A percentile compares a stretch with the other conserved stretches of the same genome.
Evolutionary conservation across 83 land plant genomes (phyloP).

Genomic region (Isoetes engelmannii): DNA sequence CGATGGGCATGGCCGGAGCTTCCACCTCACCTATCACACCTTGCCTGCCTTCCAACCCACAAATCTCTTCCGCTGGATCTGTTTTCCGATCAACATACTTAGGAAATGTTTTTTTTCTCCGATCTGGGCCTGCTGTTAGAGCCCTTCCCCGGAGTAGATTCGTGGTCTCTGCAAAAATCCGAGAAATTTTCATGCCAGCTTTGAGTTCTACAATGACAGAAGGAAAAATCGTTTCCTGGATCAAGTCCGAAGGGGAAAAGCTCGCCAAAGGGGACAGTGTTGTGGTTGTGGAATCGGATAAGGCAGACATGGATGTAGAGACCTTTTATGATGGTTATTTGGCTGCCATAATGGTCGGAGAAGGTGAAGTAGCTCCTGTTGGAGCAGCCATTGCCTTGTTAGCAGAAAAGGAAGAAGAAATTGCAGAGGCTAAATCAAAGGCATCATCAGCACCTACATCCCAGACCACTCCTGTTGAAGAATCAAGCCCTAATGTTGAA

Average conservation of each 20-base stretch:
- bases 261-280: constrained; percentile 58
- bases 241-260: constrained; percentile 86
- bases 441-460: constrained; percentile 25
- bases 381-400: constrained; percentile 88
- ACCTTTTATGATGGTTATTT: constrained; percentile 91
- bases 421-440: constrained; percentile 58
- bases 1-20: too few relatives aligned
- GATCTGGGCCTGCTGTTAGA: too few relatives aligned
- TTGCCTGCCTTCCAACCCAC: too few relatives aligned
- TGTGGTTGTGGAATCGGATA: constrained; percentile 97
- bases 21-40: too few relatives aligned
- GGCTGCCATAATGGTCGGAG: constrained; percentile 79
- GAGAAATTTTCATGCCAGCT: constrained; percentile 99
- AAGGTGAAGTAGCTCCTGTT: constrained; percentile 74
- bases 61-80: too few relatives aligned
- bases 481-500: constrained; percentile 27
- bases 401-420: constrained; percentile 80
- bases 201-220: constrained; percentile 98
- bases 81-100: too few relatives aligned
- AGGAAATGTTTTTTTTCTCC: too few relatives aligned
- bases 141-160: too few relatives aligned
- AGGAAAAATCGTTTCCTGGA: constrained; percentile 95
- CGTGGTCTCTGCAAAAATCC: constrained; percentile 57
- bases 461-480: constrained; percentile 7
- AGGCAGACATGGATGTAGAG: constrained; percentile 99